Base-by-base conservation (phyloP, 192 early-diverging fungal genomes). In the Thoreauomyces humboldtii region DNA sequence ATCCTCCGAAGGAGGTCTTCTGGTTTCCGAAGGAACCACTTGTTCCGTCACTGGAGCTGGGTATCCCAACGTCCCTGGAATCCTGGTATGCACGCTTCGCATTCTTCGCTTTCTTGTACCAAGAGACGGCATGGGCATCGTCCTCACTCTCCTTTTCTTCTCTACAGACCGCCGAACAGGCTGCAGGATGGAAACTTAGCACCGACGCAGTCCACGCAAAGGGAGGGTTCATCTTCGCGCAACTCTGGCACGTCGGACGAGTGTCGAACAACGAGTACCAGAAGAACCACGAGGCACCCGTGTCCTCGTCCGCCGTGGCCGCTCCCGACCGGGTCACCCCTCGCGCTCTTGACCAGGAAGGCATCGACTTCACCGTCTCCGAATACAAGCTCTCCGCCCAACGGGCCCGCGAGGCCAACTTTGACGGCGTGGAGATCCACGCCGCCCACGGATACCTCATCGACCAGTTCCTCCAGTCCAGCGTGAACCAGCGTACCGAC, bases 391-490 rank as follows among this genome's bases (percentile, higher is more conserved):
- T 77, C 19, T 86, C 89, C 32, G 87, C 93, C 0, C 65, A 59
- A 32, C 86, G 87, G 29, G 89, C 95, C 0, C 70, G 80, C 32
- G 75, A 82, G 55, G 94, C 93, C 3, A 92, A 91, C 0, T 92
- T 93, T 71, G 92, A 95, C 57, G 87, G 89, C 24, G 73, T 95
- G 37, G 94, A 98, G 73, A 35, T 81, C 19, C 76, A 77, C 61
- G 52, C 36, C n/a, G 93, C 95, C 1, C 92, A 98, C 71, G 94
- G 93, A 9, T 97, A 94, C 68, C 74, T 96, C 25, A 59, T 89
- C 41, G 81, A 86, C 74, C 77, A 88, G 69, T 96, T 97, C 65
- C 69, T 96, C 14, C 92, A 89, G 11, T 84, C 91, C 1, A 59
- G 88, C 27, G 77, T 83, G 62, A 97, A 98, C 77, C 55, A 81